Evolutionary conservation across 176 grass and related monocot species (phyloP).

Genomic region (Lolium perenne): DNA sequence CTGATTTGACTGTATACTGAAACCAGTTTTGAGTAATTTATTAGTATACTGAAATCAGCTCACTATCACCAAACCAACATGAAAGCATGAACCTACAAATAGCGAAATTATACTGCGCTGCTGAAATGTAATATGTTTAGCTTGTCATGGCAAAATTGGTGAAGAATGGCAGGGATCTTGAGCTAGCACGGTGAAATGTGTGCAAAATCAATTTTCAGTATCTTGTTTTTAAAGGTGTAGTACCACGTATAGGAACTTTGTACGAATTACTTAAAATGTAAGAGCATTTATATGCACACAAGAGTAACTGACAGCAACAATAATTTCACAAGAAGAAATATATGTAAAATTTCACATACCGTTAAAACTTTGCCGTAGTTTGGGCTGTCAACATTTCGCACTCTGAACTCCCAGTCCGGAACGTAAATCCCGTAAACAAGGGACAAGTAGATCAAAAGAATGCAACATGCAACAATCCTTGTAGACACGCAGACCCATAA

Average conservation of each 20-base stretch:
- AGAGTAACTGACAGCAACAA: not conserved
- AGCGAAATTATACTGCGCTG: not conserved
- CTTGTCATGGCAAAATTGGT: not conserved
- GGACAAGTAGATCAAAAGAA: slow-evolving; percentile 70
- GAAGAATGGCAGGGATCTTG: not conserved
- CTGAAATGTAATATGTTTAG: not conserved
- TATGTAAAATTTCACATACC: slow-evolving; percentile 30
- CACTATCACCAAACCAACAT: not conserved
- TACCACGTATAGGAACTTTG: not conserved
- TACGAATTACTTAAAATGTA: not conserved
- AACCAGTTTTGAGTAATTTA: not conserved
- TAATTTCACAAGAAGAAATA: not conserved
- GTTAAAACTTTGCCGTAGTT: slow-evolving; percentile 68
- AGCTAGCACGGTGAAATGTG: not conserved
- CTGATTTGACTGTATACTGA: not conserved
- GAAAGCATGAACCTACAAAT: not conserved
- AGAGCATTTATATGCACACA: not conserved
- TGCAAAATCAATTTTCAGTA: not conserved
- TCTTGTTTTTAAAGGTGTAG: not conserved
- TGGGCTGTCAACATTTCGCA: slow-evolving; percentile 56
- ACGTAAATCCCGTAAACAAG: slow-evolving; percentile 79
- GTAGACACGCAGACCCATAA: not conserved
- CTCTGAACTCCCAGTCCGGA: slow-evolving; percentile 91
- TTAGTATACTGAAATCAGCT: not conserved
- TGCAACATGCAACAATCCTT: slow-evolving; percentile 81